phyloP scores from a whole-genome alignment of 345 rosid genomes.

The Odontarrhena argentea region DNA sequence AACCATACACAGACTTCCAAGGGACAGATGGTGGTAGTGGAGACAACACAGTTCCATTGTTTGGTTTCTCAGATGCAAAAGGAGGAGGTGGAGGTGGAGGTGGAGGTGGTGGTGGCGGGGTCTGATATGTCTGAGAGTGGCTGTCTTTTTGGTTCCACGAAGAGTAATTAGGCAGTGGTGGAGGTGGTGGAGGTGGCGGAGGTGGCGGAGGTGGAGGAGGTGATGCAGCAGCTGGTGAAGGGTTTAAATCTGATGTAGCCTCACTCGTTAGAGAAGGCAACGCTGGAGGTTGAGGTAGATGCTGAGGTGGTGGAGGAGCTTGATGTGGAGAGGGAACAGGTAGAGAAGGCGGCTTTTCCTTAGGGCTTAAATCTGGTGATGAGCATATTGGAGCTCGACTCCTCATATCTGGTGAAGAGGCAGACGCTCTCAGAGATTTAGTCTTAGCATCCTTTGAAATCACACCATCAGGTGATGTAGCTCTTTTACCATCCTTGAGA shows the following conservation, averaged over 20 bases:
- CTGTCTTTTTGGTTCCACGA: conserved; percentile 18
- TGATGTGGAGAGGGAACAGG: conserved; percentile 41
- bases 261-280: conserved; percentile 36
- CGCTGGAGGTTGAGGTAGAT: conserved; percentile 41
- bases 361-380: conserved; percentile 40
- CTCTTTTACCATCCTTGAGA: conserved; percentile 54
- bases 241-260: conserved; percentile 34
- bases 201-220: conserved; percentile 39
- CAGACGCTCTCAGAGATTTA: conserved; percentile 38
- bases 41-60: conserved; percentile 28
- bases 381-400: conserved; percentile 44
- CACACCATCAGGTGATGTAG: conserved; percentile 44
- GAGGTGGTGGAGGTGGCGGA: conserved; percentile 37
- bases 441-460: conserved; percentile 48
- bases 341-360: conserved; percentile 39
- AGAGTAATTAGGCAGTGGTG: conserved; percentile 31
- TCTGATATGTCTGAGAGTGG: conserved; percentile 24
- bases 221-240: conserved; percentile 32
- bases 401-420: conserved; percentile 44
- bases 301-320: conserved; percentile 31
- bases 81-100: conserved; percentile 25
- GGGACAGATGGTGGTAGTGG: conserved; percentile 31
- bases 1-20: conserved; percentile 44
- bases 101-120: conserved; percentile 28
- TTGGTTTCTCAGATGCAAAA: conserved; percentile 27